Percentiles rank a stretch among this genome's conserved stretches.
Conservation (phyloP, 2,329 filamentous ascomycete genomes). For the Penicillium sp. region DNA sequence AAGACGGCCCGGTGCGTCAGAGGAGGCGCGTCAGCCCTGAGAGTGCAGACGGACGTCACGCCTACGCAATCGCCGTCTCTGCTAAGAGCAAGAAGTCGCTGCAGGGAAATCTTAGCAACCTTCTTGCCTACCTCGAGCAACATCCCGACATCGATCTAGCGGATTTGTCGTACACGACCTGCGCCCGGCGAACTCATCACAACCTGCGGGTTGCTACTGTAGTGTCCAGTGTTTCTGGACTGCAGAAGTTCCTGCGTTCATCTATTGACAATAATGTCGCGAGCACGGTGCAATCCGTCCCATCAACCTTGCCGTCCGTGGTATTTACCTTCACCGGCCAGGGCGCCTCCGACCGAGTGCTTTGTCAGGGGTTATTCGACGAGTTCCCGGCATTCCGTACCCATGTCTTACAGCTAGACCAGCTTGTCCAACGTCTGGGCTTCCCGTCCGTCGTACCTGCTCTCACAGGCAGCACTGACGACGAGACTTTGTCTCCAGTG, state of each 20-base stretch:
- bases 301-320: conserved; percentile 19
- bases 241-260: no score
- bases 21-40: no score
- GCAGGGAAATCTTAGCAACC: neutral
- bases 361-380: no score
- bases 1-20: neutral
- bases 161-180: conserved; percentile 66
- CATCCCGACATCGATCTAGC: conserved; percentile 49
- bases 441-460: conserved; percentile 33
- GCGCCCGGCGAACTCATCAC: conserved; percentile 55
- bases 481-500: conserved; percentile 35
- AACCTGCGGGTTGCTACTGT: conserved; percentile 13
- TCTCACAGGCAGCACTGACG: conserved; percentile 23
- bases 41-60: no score
- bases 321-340: conserved; percentile 47
- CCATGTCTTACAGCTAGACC: conserved; percentile 22
- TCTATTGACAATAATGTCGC: no score
- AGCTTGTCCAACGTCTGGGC: conserved; percentile 25
- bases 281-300: no score
- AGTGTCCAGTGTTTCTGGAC: no score
- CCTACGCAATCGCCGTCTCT: neutral
- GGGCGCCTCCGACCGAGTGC: conserved; percentile 22
- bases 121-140: conserved; percentile 2
- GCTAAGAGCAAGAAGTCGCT: conserved; percentile 10
- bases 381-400: no score